phyloP scores from a whole-genome alignment of 495 filamentous ascomycete genomes.

The Talaromyces adpressus region DNA sequence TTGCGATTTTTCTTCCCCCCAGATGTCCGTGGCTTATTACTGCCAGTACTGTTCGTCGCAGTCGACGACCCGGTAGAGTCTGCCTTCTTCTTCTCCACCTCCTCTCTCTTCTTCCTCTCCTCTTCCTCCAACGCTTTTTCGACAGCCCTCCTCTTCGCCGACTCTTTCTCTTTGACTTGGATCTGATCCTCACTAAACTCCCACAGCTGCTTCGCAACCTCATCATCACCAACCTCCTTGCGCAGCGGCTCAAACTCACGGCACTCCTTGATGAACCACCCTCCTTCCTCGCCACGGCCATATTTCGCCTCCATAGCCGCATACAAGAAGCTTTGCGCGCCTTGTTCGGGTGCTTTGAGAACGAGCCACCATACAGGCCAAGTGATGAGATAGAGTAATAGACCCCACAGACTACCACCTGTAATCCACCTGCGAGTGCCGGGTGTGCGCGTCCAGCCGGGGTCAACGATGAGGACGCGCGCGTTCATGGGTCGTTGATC shows the following conservation, averaged over 20 bases:
- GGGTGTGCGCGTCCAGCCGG: slow-evolving; percentile 74
- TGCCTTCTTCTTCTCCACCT: slow-evolving; percentile 27
- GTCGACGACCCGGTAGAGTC: slow-evolving; percentile 14
- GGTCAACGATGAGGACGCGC: slow-evolving; percentile 77
- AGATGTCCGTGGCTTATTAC: slow-evolving; percentile 11
- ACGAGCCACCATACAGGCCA: slow-evolving; percentile 82
- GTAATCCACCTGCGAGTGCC: slow-evolving; percentile 83
- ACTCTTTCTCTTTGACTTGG: slow-evolving; percentile 73
- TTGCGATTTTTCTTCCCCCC: slow-evolving; percentile 4
- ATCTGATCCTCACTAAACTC: slow-evolving; percentile 79
- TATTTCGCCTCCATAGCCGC: slow-evolving; percentile 75
- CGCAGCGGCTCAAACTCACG: slow-evolving; percentile 61
- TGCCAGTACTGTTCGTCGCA: neutral
- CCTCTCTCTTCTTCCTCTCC: slow-evolving; percentile 34
- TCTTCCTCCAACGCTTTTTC: slow-evolving; percentile 61
- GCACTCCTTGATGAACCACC: slow-evolving; percentile 79
- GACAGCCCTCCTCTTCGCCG: slow-evolving; percentile 56
- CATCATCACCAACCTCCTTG: slow-evolving; percentile 71
- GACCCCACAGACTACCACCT: slow-evolving; percentile 73
- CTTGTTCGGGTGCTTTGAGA: slow-evolving; percentile 74
- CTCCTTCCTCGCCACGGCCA: slow-evolving; percentile 50
- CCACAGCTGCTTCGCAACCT: slow-evolving; percentile 77
- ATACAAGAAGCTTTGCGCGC: slow-evolving; percentile 78
- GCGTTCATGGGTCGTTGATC: slow-evolving; percentile 76
- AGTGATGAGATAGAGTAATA: slow-evolving; percentile 67